Base-by-base conservation (phyloP, 257 asterid genomes). In the Datura wrightii region DNA sequence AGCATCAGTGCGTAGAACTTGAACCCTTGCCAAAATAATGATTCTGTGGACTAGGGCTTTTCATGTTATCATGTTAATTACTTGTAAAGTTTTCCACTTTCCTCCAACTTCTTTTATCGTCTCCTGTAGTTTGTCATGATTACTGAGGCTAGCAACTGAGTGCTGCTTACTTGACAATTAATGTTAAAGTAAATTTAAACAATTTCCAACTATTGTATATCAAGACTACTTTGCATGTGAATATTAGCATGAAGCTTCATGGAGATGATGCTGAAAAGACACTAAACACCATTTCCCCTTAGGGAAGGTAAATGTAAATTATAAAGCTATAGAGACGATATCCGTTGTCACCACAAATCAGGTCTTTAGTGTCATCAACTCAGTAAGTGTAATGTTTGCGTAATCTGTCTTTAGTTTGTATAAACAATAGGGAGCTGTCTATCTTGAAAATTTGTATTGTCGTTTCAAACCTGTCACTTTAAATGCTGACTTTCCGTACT, bases 71-170 rank as follows among this genome's bases (percentile, higher is more conserved):
- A 69, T 69, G 53, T 18, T 71, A 41, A 42, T 71, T n/a, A 70
- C 52, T 41, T 70, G 79, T 41, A 3, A 41, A 16, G 16, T 15
- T 70, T 70, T 70, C 54, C 36, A 41, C 34, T 18, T 70, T 4
- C 36, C 54, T 70, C 79, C 48, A 36, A 66, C 48, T 36, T 66
- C 79, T 39, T 70, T 5, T 41, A 41, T 70, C 34, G 15, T 69
- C n/a, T 69, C 52, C 52, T 16, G 13, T 39, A 15, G 53, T 69
- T 69, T 34, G 10, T 69, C 52, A 39, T 69, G 53, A 69, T 6
- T 16, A 39, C 78, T 1, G 53, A 69, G 15, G 79, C 44, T 69
- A 69, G 79, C 79, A 16, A 66, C 50, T 34, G 76, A 66, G 79
- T 39, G 53, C 53, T 39, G 14, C 79, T 69, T 67, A 37, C 24